These are phyloP conservation scores for Strobilomyces confusus DNA, from an alignment of 768 basidiomycete genomes.

Conservation along the genomic window DNA sequence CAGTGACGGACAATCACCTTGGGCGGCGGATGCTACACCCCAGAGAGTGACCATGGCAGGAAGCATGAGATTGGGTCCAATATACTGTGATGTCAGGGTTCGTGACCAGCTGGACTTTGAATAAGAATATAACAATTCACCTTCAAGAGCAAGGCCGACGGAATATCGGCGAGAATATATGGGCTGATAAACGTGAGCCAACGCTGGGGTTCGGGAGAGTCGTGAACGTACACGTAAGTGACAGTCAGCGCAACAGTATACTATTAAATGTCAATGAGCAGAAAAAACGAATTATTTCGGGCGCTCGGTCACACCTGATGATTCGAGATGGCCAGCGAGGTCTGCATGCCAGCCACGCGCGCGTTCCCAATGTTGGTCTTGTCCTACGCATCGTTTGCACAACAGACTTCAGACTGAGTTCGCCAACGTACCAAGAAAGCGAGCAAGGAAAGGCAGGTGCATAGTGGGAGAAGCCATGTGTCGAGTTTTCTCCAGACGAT, in stretches of 20 bases:
- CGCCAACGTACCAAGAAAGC: conserved; percentile 42
- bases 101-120: background rate
- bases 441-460: conserved; percentile 47
- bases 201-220: background rate
- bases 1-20: background rate
- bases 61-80: conserved; percentile 1
- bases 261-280: conserved; percentile 14
- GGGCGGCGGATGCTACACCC: background rate
- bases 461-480: conserved; percentile 43
- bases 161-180: conserved; percentile 46
- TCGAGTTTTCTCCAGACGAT: conserved; percentile 34
- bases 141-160: conserved; percentile 54
- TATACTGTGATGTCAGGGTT: background rate
- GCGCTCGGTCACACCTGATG: conserved; percentile 28
- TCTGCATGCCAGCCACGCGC: conserved; percentile 56
- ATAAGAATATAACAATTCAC: conserved; percentile 3
- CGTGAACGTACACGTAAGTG: conserved; percentile 2
- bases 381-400: conserved; percentile 25
- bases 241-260: conserved; percentile 34
- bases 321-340: conserved; percentile 37
- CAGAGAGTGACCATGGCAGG: background rate
- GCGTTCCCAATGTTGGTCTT: conserved; percentile 54
- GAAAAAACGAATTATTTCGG: too few species aligned
- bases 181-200: conserved; percentile 35
- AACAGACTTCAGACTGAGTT: background rate